These are phyloP conservation scores for Mrakia blollopis DNA, from an alignment of 768 basidiomycete species.

Conservation along the genomic window DNA sequence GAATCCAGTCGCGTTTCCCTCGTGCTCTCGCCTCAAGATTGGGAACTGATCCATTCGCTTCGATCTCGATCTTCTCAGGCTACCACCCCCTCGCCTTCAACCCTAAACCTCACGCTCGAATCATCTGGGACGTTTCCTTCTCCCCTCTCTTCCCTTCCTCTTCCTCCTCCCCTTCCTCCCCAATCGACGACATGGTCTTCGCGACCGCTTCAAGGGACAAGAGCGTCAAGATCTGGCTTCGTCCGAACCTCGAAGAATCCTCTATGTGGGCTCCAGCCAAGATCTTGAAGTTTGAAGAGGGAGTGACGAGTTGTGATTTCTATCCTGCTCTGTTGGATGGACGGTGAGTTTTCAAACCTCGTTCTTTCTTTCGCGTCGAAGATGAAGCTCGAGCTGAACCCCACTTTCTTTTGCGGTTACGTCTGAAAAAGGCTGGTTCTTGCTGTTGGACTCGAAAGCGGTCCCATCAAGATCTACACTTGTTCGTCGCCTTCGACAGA, in stretches of 20 bases:
- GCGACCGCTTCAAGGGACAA: conserved; percentile 94
- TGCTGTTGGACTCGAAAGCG: conserved; percentile 80
- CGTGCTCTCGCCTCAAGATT: not conserved
- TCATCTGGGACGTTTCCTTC: conserved; percentile 97
- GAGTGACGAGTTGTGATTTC: conserved; percentile 77
- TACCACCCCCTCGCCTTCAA: conserved; percentile 13
- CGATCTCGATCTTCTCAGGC: conserved; percentile 20
- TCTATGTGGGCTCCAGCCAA: conserved; percentile 55
- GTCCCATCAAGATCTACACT: conserved; percentile 62
- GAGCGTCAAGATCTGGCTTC: conserved; percentile 81
- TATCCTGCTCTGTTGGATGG: conserved; percentile 46
- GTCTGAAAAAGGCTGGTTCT: conserved; percentile 51
- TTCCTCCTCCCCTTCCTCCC: not conserved
- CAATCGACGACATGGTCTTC: conserved; percentile 63
- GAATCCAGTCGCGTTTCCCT: not conserved
- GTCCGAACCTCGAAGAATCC: conserved; percentile 39
- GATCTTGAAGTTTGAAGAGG: conserved; percentile 66
- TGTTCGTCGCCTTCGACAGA: conserved; percentile 38
- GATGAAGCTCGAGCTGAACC: not conserved
- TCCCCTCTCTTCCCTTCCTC: conserved; percentile 42
- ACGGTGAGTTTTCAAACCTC: conserved; percentile 50
- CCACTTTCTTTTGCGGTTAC: not conserved
- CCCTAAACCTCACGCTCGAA: conserved; percentile 77
- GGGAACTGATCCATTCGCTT: too few relatives aligned
- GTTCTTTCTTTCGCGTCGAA: not conserved